Percentiles rank a stretch among this genome's conserved stretches.
Conservation (phyloP, 75 land plant species). For the Picea sitchensis region DNA sequence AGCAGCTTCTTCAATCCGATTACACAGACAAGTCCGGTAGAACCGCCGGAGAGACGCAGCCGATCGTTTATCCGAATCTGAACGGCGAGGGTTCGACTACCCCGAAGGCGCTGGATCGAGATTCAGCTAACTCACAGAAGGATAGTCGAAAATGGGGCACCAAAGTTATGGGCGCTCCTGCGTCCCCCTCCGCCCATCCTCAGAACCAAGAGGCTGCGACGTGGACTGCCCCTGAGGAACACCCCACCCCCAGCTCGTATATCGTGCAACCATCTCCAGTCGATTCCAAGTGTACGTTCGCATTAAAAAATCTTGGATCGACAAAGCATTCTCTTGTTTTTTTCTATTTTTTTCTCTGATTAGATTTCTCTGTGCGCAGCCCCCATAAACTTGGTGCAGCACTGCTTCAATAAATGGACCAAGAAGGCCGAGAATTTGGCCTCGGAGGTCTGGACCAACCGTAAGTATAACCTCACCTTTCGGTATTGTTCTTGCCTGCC, state of each 20-base stretch:
- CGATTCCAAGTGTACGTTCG: too few relatives aligned
- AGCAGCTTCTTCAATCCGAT: too few relatives aligned
- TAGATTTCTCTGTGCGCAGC: not conserved
- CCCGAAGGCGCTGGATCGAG: too few relatives aligned
- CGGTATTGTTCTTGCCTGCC: not conserved
- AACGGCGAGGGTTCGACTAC: not conserved
- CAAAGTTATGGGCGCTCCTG: slow-evolving; percentile 43
- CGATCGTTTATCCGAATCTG: not conserved
- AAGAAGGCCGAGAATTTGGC: slow-evolving; percentile 38
- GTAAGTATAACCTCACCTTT: not conserved
- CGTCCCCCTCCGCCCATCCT: slow-evolving; percentile 50
- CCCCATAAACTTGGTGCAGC: slow-evolving; percentile 32
- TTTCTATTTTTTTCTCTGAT: too few relatives aligned
- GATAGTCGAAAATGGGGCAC: slow-evolving; percentile 34
- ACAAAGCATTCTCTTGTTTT: too few relatives aligned
- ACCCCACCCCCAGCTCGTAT: slow-evolving; percentile 7
- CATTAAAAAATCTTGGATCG: too few relatives aligned
- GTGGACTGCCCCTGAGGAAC: slow-evolving; percentile 10
- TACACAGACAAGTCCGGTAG: too few relatives aligned
- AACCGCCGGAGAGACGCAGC: not conserved
- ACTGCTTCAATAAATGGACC: slow-evolving; percentile 41
- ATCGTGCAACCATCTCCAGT: too few relatives aligned
- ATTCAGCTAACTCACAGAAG: not conserved
- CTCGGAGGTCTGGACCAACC: slow-evolving; percentile 16
- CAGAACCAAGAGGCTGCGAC: slow-evolving; percentile 50